Base-by-base conservation (phyloP, 1,139 yeast genomes). In the Yamadazyma mexicana region DNA sequence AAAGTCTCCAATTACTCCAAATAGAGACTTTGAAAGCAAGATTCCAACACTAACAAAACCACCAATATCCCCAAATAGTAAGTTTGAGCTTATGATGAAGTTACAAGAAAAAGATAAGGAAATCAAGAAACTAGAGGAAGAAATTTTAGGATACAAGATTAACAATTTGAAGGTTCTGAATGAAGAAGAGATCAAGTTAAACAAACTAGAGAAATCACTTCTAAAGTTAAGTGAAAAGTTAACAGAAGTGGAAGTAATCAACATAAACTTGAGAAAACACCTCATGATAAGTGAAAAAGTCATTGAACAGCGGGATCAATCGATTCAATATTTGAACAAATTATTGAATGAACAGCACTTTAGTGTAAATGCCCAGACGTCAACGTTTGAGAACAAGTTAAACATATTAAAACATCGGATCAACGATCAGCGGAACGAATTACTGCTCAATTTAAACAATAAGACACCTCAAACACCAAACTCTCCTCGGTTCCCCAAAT, bases 221-320 rank as follows among this genome's bases (percentile, higher is more conserved):
- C 62, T 58, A 42, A 65, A 61, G 37, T 58, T 72, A 40, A 61
- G 59, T 43, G 66, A 62, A 42, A 71, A 69, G 48, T 53, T 72
- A 33, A 60, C 53, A 39, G 77, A 71, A 40, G 71, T 65, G 29
- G 75, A 68, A 39, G 50, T 64, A 33, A 62, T 66, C 40, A 70
- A 65, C 44, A 56, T 55, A 20, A 69, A 68, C 39, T 51, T 69
- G n/a, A 54, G 72, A 12, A 69, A 67, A 40, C 76, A 71, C 50
- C 64, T 81, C 10, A 67, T 73, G 20, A 69, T 81, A 12, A 72
- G 82, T 35, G 80, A 80, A 45, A 75, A 78, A 51, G 72, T 84
- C 38, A 73, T 83, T 25, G 81, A 75, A 18, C 69, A 79, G 20
- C 71, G 89, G 39, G 81, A 79, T 45, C 73, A 70, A 40, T 73